These are phyloP conservation scores for Volvox reticuliferus DNA, from an alignment of 139 green algal genomes.

Conservation along the genomic window DNA sequence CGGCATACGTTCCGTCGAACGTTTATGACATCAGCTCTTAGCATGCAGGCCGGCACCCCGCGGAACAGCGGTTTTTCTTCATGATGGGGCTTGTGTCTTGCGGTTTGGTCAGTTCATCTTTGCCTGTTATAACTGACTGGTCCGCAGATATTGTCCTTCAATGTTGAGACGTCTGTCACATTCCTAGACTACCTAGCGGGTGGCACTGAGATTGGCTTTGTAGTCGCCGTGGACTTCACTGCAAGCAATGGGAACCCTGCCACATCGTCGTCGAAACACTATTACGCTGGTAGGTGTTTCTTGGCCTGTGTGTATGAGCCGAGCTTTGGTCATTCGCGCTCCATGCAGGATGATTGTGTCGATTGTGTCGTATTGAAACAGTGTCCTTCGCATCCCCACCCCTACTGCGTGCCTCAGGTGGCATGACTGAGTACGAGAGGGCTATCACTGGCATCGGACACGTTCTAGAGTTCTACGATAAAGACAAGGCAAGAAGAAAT, in stretches of 20 bases:
- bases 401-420: not conserved
- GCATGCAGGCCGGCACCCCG: no score
- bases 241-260: conserved; percentile 59
- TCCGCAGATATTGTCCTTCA: not conserved
- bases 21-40: no score
- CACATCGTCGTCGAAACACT: conserved; percentile 55
- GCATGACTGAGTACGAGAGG: conserved; percentile 62
- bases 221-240: conserved; percentile 69
- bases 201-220: conserved; percentile 62
- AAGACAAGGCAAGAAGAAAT: conserved; percentile 39
- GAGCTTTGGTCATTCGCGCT: no score
- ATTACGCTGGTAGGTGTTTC: conserved; percentile 30
- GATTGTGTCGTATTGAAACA: no score
- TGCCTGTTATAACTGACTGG: not conserved
- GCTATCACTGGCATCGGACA: conserved; percentile 60
- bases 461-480: conserved; percentile 66
- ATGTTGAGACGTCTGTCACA: conserved; percentile 8
- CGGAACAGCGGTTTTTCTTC: no score
- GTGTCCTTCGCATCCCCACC: not conserved
- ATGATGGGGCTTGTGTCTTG: no score
- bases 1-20: no score
- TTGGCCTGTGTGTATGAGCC: no score
- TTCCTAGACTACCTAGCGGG: conserved; percentile 65
- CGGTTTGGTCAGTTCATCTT: not conserved
- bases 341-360: no score